Evolutionary conservation across 495 filamentous ascomycete species (phyloP), one percentile per base, ranked within the genome.

Genomic region (Tuber calosporum): DNA sequence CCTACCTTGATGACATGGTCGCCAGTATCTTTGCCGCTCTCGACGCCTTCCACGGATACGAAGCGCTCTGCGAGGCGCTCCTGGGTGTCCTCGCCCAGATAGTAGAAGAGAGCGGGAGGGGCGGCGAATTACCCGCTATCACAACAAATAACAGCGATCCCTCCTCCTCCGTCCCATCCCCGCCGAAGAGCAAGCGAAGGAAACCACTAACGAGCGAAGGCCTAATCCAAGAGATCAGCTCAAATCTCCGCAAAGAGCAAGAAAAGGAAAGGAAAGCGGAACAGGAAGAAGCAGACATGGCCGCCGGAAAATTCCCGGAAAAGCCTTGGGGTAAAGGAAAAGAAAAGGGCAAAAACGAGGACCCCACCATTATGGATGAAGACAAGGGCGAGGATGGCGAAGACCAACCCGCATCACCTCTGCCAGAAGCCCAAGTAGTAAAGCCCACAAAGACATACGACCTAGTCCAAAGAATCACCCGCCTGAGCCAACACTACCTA

Each of bases 11-110:
- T 77, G 95, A 99, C 81, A 87, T 96, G 22, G 88, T 98, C 0
- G 90, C 88, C 13, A 92, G 91, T 4, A 92, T 98, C 36, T 97
- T 99, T 79, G 91, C 90, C 0, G 92, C 95, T 4, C 82, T 99
- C 42, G 94, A 97, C 74, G 89, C 91, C 74, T 98, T 93, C 78
- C 96, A 99, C 82, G 95, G 95, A 5, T 98, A 98, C 81, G 90
- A 93, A 1, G 85, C 87, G 43, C 88, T 98, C 48, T 93, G 96
- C 0, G 92, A 96, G 79, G 86, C 89, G 74, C 85, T 99, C 45
- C 98, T 97, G 82, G 85, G 88, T 30, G 93, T 94, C 0, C 83
- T 99, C 13, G 87, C 86, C 41, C 90, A 90, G 45, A 88, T 97
- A 66, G 93, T 94, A 22, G 89, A 93, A 69, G 92, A 96, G 82